Conservation (phyloP, 495 filamentous ascomycete genomes). For the Usnea hakonensis region DNA sequence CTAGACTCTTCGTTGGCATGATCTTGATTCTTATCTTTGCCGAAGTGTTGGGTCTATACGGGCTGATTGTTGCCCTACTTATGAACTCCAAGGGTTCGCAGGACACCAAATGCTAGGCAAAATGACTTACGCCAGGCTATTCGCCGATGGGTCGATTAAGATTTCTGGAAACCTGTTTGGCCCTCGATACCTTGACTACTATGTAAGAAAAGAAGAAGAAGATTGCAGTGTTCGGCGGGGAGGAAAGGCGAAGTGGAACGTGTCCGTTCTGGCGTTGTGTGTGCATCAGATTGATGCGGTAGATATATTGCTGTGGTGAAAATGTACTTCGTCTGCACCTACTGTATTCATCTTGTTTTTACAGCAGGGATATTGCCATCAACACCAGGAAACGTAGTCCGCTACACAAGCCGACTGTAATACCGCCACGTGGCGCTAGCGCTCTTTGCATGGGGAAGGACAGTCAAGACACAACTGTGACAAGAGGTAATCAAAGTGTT, state of each 20-base stretch:
- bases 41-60: constrained; percentile 99
- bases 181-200: constrained; percentile 8
- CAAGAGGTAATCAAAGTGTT: no score
- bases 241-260: background rate
- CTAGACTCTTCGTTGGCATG: constrained; percentile 98
- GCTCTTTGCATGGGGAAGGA: no score
- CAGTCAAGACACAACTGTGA: no score
- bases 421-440: no score
- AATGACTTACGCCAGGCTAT: background rate
- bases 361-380: background rate
- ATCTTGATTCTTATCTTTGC: constrained; percentile 99
- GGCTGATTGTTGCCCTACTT: constrained; percentile 93
- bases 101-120: constrained; percentile 38
- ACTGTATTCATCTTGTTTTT: no score
- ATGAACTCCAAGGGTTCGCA: constrained; percentile 82
- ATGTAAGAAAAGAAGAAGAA: constrained; percentile 17
- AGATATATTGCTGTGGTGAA: constrained; percentile 1
- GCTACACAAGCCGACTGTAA: no score
- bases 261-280: constrained; percentile 1
- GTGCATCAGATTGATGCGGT: constrained; percentile 14
- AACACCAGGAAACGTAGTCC: background rate
- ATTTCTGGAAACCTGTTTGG: background rate
- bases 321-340: no score
- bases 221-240: background rate
- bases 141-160: background rate